Evolutionary conservation across 805 yeast genomes (phyloP), one percentile per base, ranked within the genome.

Genomic region (Pichia eremophila): DNA sequence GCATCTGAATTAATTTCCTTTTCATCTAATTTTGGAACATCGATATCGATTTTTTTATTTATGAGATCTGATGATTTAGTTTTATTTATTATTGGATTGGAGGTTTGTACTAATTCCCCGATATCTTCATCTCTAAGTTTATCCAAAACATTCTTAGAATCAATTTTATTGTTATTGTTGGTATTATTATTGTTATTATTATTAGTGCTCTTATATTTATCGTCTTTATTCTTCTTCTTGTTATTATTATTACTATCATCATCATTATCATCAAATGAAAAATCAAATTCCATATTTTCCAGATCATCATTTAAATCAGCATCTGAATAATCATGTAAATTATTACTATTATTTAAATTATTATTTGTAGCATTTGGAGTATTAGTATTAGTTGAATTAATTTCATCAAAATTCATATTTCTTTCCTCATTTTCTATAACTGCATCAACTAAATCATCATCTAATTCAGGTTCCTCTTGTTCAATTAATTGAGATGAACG

Each of bases 11-110:
- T 62, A 11, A 65, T 49, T 18, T 66, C 70, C 28, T 60, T 57
- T 27, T 75, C 80, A 42, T 71, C 70, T 49, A 77, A 64, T 51
- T 71, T 73, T 15, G 81, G 83, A 4, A 76, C 81, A 49, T 67
- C 74, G 48, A 75, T 60, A 38, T 47, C 66, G 59, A 57, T 51
- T 39, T 57, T 43, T 14, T 32, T 39, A 17, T 12, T 31, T 27
- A 54, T 58, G 7, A 43, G 19, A 2, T 37, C 39, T n/a, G 40
- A 14, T 11, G 19, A 28, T 18, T 40, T 40, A 6, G 15, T 12
- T 12, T 17, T 14, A 12, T 40, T 41, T 15, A 52, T 45, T 18
- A 53, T 27, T 28, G 28, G 22, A 22, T 41, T 25, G 15, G 25
- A 22, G 6, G 25, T 29, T 12, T 48, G 55, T 8, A 74, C 63